Conservation (phyloP, 805 yeast genomes). For the Kluyveromyces starmeri region DNA sequence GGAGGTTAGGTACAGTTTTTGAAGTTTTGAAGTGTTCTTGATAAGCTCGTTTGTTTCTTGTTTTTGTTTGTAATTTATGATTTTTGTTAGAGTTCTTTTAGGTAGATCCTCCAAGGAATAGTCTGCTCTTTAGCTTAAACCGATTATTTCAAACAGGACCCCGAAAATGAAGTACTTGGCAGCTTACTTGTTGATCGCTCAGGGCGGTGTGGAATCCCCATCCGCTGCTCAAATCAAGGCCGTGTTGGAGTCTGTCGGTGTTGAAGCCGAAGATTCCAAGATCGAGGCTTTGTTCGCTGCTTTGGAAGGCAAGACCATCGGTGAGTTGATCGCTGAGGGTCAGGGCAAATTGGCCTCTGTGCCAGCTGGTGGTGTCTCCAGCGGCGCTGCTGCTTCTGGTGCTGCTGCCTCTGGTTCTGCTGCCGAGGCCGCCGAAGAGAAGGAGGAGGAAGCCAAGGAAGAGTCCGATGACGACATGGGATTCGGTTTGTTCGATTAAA, state of each 20-base stretch:
- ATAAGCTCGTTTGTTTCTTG: no score
- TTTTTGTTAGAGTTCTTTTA: no score
- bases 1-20: no score
- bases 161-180: conserved; percentile 76
- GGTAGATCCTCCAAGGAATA: conserved; percentile 32
- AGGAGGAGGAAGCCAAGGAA: conserved; percentile 42
- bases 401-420: conserved; percentile 46
- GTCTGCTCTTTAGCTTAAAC: conserved; percentile 33
- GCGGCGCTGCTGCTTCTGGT: conserved; percentile 48
- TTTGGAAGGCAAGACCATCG: conserved; percentile 65
- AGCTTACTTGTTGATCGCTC: conserved; percentile 82
- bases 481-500: conserved; percentile 65
- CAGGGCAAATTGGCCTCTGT: conserved; percentile 71
- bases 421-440: conserved; percentile 50
- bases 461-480: conserved; percentile 70
- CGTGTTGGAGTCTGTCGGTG: conserved; percentile 67
- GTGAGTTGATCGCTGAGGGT: conserved; percentile 74
- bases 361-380: conserved; percentile 77
- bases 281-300: conserved; percentile 61
- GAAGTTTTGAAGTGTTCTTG: no score
- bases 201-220: conserved; percentile 81
- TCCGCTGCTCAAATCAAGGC: conserved; percentile 67
- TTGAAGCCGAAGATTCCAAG: conserved; percentile 74
- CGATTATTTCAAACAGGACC: conserved; percentile 26
- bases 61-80: no score